A percentile compares a stretch with the other conserved stretches of the same genome.
phyloP scores from a whole-genome alignment of 352 stramenopile genomes.

The Phytophthora sp. region DNA sequence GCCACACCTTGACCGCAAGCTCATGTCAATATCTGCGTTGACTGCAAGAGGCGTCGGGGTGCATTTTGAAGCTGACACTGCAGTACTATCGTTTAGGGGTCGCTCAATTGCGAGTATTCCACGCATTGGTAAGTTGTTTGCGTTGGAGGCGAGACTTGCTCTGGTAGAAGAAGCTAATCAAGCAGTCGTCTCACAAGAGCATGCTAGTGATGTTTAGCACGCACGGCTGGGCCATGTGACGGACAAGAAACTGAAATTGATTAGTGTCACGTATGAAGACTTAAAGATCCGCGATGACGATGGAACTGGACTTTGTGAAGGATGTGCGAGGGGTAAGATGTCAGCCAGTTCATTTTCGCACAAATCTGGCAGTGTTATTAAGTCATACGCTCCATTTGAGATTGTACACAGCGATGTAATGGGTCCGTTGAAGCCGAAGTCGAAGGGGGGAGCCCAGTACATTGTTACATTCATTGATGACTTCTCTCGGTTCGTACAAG shows the following conservation, averaged over 20 bases:
- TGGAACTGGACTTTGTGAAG: background rate
- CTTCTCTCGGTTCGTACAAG: background rate
- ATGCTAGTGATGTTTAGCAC: background rate
- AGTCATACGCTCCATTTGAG: conserved; percentile 5
- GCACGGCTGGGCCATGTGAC: background rate
- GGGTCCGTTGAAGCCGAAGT: conserved; percentile 21
- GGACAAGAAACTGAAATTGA: background rate
- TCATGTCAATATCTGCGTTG: background rate
- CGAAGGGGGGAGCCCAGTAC: conserved; percentile 14
- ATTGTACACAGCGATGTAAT: conserved; percentile 25
- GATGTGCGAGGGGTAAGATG: background rate
- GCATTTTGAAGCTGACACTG: background rate
- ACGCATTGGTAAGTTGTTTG: background rate
- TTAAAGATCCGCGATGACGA: background rate
- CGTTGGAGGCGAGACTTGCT: background rate
- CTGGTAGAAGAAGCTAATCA: background rate
- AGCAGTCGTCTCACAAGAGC: too few species aligned
- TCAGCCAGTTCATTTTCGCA: background rate
- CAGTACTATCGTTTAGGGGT: background rate
- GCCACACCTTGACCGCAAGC: background rate
- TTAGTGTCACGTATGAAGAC: background rate
- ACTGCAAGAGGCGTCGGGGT: background rate
- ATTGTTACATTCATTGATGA: conserved; percentile 32
- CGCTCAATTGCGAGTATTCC: background rate
- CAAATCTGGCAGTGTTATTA: background rate